A percentile compares a stretch with the other conserved stretches of the same genome.
Conservation (phyloP, 2,329 filamentous ascomycete species). For the Furcasterigmium furcatum region DNA sequence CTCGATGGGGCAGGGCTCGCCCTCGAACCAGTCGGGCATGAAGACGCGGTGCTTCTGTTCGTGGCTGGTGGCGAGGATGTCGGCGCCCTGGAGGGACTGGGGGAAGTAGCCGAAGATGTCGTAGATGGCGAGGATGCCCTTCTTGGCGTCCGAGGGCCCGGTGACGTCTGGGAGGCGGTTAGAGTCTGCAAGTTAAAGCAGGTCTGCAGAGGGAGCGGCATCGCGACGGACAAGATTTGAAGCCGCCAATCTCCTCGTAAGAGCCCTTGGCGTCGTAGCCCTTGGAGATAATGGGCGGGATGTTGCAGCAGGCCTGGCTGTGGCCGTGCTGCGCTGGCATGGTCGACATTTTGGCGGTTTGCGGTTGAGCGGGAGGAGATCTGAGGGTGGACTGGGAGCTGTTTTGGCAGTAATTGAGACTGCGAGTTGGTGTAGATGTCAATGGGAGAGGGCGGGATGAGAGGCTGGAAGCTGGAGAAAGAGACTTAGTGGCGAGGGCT, state of each 20-base stretch:
- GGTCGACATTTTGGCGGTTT: slow-evolving; percentile 36
- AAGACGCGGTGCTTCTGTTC: slow-evolving; percentile 76
- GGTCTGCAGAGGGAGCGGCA: neutral
- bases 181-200: neutral
- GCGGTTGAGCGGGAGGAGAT: slow-evolving; percentile 1
- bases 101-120: slow-evolving; percentile 71
- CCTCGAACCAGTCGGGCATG: slow-evolving; percentile 90
- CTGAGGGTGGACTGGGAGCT: neutral
- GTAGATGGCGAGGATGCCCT: slow-evolving; percentile 59
- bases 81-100: slow-evolving; percentile 68
- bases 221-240: slow-evolving; percentile 43
- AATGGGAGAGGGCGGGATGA: too few species aligned
- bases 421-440: neutral
- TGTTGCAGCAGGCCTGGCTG: slow-evolving; percentile 54
- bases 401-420: slow-evolving; percentile 1
- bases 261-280: slow-evolving; percentile 53
- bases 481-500: too few species aligned
- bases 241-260: slow-evolving; percentile 53
- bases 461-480: too few species aligned
- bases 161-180: slow-evolving; percentile 37
- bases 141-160: slow-evolving; percentile 43
- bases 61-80: slow-evolving; percentile 56
- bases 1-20: slow-evolving; percentile 57
- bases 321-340: slow-evolving; percentile 51
- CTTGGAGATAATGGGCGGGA: slow-evolving; percentile 53